Evolutionary conservation across 164 flowering plant genomes (phyloP).

Genomic region (Stephania yunnanensis): DNA sequence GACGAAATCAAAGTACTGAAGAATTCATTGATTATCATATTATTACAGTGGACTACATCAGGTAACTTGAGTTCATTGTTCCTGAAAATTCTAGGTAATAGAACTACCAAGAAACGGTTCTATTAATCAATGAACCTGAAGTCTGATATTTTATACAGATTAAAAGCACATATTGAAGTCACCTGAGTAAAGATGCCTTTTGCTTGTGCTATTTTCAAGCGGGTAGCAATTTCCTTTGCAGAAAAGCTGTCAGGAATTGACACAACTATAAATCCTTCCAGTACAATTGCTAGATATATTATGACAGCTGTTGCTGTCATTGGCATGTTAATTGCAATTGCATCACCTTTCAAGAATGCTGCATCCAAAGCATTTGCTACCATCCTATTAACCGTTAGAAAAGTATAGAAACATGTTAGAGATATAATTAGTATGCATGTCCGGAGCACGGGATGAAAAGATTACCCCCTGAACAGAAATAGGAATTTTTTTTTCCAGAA

Average conservation of each 20-base stretch:
- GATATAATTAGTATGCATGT: neutral
- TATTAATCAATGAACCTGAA: neutral
- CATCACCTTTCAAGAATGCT: conserved; percentile 72
- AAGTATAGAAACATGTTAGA: neutral
- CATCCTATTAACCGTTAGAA: conserved; percentile 39
- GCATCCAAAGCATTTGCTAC: conserved; percentile 84
- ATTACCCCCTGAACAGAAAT: neutral
- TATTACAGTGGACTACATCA: neutral
- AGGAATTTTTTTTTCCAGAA: too few species aligned
- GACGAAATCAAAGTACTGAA: neutral
- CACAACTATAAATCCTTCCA: conserved; percentile 81
- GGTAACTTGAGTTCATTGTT: neutral
- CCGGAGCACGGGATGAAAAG: neutral
- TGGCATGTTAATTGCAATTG: conserved; percentile 93
- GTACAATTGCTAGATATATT: conserved; percentile 72
- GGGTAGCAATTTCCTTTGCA: conserved; percentile 75
- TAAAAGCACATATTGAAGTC: neutral
- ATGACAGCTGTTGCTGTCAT: conserved; percentile 85
- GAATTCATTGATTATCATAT: neutral
- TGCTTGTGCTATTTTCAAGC: conserved; percentile 75
- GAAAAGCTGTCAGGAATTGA: conserved; percentile 96
- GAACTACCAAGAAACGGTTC: neutral
- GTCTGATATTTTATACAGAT: neutral
- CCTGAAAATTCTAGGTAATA: neutral
- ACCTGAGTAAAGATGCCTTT: conserved; percentile 97